Base-by-base conservation (phyloP, 768 basidiomycete genomes). In the Mycena belliarum region DNA sequence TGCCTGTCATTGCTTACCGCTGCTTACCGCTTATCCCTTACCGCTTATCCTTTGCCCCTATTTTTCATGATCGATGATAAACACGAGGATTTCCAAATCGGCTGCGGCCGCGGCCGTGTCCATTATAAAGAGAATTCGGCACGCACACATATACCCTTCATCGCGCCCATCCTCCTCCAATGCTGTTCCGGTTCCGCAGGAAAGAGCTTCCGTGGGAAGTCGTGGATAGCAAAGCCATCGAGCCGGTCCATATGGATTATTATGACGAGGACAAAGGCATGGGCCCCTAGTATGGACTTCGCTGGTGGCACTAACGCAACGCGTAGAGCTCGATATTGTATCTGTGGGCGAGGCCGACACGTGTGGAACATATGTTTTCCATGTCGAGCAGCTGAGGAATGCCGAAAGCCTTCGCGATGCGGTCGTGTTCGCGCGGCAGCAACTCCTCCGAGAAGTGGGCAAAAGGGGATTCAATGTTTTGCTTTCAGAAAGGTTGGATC, bases 181-280 rank as follows among this genome's bases (percentile, higher is more conserved):
- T 70, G 68, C 70, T 79, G 64, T 75, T 80, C 64, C 73, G 63
- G 23, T 81, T 87, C 63, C 79, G 82, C 59, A 78, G 83, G 58
- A 82, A 77, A 60, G 82, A 87, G 66, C 73, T 73, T 10, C 82
- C 88, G 35, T 92, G 90, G 90, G 90, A 92, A 73, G 89, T 91
- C 40, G 86, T 91, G 26, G 84, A 85, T 56, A 83, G 78, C 66
- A 82, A 80, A 65, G 71, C 75, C 29, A 82, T 92, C 47, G 81
- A 85, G 44, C 85, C 89, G 24, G 80, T 91, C 15, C 76, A 81
- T 18, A 82, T 80, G 70, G n/a, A n/a, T n/a, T 88, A 83, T 69
- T 80, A 83, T 61, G 84, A 83, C 50, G 82, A 87, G 60, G 78
- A 79, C 49, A 64, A 72, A 67, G 84, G 84, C 85, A 56, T 45